Percentiles rank a stretch among this genome's conserved stretches.
Conservation (phyloP, 257 asterid species). For the Nicotiana benthamiana region DNA sequence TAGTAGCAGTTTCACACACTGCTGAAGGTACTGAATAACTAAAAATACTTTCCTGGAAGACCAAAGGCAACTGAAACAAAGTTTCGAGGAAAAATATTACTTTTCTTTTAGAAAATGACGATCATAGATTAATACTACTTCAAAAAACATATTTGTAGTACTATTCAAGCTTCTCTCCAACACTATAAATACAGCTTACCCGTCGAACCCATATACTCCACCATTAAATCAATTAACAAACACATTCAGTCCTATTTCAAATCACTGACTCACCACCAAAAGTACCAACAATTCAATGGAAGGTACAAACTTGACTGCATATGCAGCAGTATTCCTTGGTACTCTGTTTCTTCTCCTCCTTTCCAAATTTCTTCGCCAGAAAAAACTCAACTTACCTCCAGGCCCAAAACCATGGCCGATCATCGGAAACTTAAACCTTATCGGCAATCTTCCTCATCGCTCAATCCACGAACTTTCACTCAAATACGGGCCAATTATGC, state of each 20-base stretch:
- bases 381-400: conserved; percentile 28
- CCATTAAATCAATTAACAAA: neutral
- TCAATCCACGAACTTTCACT: conserved; percentile 31
- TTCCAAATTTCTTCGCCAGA: conserved; percentile 18
- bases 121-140: neutral
- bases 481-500: conserved; percentile 35
- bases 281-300: neutral
- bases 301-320: conserved; percentile 10
- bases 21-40: neutral
- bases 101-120: neutral
- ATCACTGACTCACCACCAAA: neutral
- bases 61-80: neutral
- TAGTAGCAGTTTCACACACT: neutral
- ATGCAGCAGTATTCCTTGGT: conserved; percentile 14
- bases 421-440: conserved; percentile 37
- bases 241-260: neutral
- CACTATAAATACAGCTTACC: neutral
- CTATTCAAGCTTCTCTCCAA: neutral
- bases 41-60: neutral
- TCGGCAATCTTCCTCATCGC: conserved; percentile 31
- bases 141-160: neutral
- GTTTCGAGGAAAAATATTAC: neutral
- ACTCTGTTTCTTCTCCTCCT: conserved; percentile 21
- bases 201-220: neutral
- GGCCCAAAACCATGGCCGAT: conserved; percentile 49